Conservation (phyloP, 2,329 filamentous ascomycete species). For the Teratosphaeria pseudoeucalypti region DNA sequence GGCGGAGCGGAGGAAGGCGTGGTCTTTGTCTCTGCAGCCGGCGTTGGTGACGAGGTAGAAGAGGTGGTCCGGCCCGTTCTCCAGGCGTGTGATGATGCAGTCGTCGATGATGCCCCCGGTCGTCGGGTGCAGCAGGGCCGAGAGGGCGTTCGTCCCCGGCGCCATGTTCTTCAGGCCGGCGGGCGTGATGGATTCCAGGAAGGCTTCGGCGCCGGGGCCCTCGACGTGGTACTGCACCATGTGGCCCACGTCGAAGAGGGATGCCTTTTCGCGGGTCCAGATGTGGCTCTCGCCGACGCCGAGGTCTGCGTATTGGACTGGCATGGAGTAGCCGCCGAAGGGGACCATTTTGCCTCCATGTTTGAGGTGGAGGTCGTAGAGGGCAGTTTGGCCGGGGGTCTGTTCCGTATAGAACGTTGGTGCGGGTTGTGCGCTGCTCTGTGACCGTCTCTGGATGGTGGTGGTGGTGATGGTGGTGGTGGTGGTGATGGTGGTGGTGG, state of each 20-base stretch:
- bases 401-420: constrained; percentile 22
- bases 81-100: constrained; percentile 77
- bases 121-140: constrained; percentile 65
- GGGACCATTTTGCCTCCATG: constrained; percentile 88
- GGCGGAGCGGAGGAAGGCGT: constrained; percentile 62
- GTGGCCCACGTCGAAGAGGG: constrained; percentile 90
- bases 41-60: constrained; percentile 97
- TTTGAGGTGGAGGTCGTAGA: constrained; percentile 68
- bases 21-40: constrained; percentile 80
- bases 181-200: constrained; percentile 78
- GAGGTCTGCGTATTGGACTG: constrained; percentile 71
- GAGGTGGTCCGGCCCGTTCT: constrained; percentile 34
- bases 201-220: constrained; percentile 67
- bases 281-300: constrained; percentile 76
- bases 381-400: constrained; percentile 45
- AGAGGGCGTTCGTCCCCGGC: constrained; percentile 65
- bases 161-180: constrained; percentile 56
- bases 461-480: no score
- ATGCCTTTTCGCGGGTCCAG: constrained; percentile 80
- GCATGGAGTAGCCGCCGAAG: constrained; percentile 91
- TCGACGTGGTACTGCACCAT: constrained; percentile 85
- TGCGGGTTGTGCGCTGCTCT: constrained; percentile 20
- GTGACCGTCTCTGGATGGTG: constrained; percentile 11
- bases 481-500: no score
- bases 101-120: constrained; percentile 93